Evolutionary conservation across 2,329 filamentous ascomycete genomes (phyloP).

Genomic region (Zymoseptoria brevis): DNA sequence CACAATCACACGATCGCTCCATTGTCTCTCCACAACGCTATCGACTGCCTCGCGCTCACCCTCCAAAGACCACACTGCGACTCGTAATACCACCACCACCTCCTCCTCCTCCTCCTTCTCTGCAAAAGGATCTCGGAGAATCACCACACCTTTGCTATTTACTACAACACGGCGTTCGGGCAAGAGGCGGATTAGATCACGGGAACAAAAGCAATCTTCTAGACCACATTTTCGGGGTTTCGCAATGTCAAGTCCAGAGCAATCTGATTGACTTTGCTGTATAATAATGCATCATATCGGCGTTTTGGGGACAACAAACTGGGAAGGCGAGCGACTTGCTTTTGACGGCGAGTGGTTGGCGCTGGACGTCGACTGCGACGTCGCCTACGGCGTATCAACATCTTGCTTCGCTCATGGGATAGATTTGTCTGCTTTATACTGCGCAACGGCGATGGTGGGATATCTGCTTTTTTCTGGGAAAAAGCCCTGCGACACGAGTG

Average conservation of each 20-base stretch:
- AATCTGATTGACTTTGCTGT: neutral
- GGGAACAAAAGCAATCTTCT: neutral
- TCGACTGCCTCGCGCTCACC: neutral
- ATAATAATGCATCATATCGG: neutral
- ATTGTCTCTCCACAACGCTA: neutral
- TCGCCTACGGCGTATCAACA: no score
- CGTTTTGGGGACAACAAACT: neutral
- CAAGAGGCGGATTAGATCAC: neutral
- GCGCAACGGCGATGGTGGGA: neutral
- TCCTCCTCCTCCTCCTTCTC: neutral
- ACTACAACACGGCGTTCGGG: neutral
- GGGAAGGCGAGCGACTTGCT: neutral
- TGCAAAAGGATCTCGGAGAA: neutral
- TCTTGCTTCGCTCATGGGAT: no score
- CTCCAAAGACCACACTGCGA: neutral
- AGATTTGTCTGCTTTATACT: neutral
- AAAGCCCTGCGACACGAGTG: neutral
- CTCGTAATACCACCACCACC: neutral
- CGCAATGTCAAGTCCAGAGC: neutral
- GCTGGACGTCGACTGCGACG: neutral
- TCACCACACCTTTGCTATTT: neutral
- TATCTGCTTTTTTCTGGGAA: neutral
- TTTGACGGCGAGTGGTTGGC: neutral
- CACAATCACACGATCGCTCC: neutral
- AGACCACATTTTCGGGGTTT: neutral